Evolutionary conservation across 345 rosid genomes (phyloP), one percentile per base, ranked within the genome.

Genomic region (Salix dunnii): DNA sequence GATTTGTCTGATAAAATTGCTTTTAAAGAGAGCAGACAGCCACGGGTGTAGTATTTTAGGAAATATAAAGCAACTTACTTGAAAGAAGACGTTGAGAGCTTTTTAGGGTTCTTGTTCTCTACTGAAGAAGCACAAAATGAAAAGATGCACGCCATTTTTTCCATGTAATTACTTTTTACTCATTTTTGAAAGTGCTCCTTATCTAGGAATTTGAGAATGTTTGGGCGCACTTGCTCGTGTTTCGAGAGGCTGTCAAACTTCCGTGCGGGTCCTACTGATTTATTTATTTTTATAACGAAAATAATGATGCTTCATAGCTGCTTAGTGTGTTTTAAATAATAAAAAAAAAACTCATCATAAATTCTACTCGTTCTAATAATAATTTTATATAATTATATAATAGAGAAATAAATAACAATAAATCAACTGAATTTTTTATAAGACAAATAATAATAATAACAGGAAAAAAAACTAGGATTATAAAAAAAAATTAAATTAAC

Each of bases 361-460:
- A 40, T 9, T 0, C 43, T 2, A 40, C 3, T 9, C 2, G 1
- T 0, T 40, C 0, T 9, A 10, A 1, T 40, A 40, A 10, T 40
- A 40, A 10, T 40, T 40, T 10, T 2, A 40, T 40, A 8, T 40
- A 40, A 40, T 10, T 40, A 40, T 40, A 40, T 40, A 40, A 40
- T 40, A 40, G 42, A 7, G 3, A 2, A 40, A 40, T 2, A 40
- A 10, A 40, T 0, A 33, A 40, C 1, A 40, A 40, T 40, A 40
- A 10, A 40, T 40, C 13, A 10, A 2, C 3, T 10, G 43, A 11
- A 40, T 8, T 40, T 9, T 7, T 40, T 9, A 1, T 9, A 40
- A 40, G 12, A 40, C 0, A 7, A 40, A 40, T 9, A 0, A 40
- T 40, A 40, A 40, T 11, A 40, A 10, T 40, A 12, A 40, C 43